phyloP scores from a whole-genome alignment of 1,284 basidiomycete species.

The Fomitopsis schrenkii region DNA sequence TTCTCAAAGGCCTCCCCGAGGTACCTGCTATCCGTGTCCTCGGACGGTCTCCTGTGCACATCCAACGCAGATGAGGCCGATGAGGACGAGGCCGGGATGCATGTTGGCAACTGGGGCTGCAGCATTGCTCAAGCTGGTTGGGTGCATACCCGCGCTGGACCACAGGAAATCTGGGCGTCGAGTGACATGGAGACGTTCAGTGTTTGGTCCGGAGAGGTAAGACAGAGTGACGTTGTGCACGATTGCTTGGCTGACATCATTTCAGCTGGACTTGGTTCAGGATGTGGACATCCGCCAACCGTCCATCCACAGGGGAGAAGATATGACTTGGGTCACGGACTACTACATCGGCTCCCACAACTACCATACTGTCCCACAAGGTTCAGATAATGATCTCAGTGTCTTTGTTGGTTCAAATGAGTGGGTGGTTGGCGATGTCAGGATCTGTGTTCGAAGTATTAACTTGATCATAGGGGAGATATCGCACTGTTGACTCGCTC shows the following conservation, averaged over 20 bases:
- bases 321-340: conserved; percentile 35
- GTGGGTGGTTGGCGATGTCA: conserved; percentile 16
- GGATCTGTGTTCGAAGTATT: background rate
- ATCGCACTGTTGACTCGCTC: conserved; percentile 28
- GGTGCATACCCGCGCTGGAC: conserved; percentile 35
- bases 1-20: conserved; percentile 37
- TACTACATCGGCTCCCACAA: conserved; percentile 35
- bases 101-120: conserved; percentile 72
- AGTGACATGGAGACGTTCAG: conserved; percentile 87
- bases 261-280: conserved; percentile 30
- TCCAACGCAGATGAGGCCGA: conserved; percentile 66
- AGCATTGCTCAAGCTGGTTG: conserved; percentile 74
- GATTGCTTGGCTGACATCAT: background rate
- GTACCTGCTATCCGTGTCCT: conserved; percentile 62
- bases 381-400: conserved; percentile 27
- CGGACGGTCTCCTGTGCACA: conserved; percentile 67
- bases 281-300: conserved; percentile 33
- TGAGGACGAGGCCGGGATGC: conserved; percentile 69
- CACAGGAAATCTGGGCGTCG: conserved; percentile 56
- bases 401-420: conserved; percentile 36
- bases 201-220: conserved; percentile 67
- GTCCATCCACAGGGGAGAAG: conserved; percentile 29
- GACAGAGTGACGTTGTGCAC: background rate
- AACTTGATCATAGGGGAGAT: conserved; percentile 25
- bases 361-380: conserved; percentile 15